These are phyloP conservation scores for Suillus subluteus DNA, from an alignment of 768 basidiomycete genomes.

Conservation along the genomic window DNA sequence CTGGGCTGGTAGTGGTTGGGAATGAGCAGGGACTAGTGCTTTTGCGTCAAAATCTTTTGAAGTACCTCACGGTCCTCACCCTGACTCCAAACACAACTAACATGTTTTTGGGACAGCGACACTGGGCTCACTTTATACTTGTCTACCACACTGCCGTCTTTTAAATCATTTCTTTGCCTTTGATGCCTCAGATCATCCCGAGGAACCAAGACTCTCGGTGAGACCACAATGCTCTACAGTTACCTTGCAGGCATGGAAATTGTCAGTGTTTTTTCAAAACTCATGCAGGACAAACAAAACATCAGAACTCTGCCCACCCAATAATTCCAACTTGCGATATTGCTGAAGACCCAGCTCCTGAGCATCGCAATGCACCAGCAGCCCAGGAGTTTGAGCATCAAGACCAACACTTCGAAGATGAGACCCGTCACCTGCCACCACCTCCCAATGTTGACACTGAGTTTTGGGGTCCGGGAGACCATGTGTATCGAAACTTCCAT, in stretches of 20 bases:
- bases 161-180: neutral
- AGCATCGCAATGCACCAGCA: neutral
- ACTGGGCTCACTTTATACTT: neutral
- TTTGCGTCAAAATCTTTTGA: neutral
- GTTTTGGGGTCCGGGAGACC: neutral
- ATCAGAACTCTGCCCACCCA: neutral
- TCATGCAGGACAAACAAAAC: neutral
- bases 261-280: neutral
- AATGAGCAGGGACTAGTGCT: neutral
- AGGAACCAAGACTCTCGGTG: neutral
- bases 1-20: neutral
- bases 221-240: neutral
- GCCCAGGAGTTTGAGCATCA: neutral
- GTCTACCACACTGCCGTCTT: neutral
- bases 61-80: neutral
- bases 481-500: neutral
- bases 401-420: neutral
- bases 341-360: neutral
- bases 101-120: neutral
- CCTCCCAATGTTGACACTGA: neutral
- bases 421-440: neutral
- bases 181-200: neutral
- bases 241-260: neutral
- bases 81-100: constrained; percentile 2
- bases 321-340: neutral